Conservation (phyloP, 768 basidiomycete species). For the Tylopilus subfusipes region DNA sequence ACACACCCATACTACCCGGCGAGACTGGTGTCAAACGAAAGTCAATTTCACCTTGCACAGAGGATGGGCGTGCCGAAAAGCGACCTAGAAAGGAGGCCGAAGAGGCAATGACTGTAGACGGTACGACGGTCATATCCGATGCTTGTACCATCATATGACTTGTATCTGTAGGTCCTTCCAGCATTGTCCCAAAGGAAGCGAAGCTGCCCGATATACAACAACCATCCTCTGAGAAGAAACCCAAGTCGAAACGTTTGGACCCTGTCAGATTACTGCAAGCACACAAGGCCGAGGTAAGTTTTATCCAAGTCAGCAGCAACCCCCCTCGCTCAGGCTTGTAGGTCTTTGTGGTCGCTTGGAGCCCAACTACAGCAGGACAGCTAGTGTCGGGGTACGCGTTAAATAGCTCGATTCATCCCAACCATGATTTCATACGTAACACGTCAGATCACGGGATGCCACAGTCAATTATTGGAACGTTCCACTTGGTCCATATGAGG, state of each 20-base stretch:
- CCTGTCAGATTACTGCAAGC: conserved; percentile 45
- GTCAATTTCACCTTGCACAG: conserved; percentile 41
- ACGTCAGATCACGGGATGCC: conserved; percentile 68
- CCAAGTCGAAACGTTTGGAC: conserved; percentile 38
- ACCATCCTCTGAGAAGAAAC: conserved; percentile 30
- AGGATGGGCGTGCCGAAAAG: conserved; percentile 58
- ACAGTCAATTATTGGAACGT: conserved; percentile 72
- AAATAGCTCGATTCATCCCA: neutral
- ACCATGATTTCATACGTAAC: conserved; percentile 3
- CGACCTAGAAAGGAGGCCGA: conserved; percentile 52
- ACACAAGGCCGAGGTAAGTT: conserved; percentile 59
- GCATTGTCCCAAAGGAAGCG: conserved; percentile 15
- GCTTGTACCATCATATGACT: conserved; percentile 19
- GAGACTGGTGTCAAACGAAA: conserved; percentile 47
- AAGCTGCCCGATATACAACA: conserved; percentile 21
- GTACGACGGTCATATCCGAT: conserved; percentile 27
- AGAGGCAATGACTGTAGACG: conserved; percentile 44
- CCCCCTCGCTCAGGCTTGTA: conserved; percentile 27
- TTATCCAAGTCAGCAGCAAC: conserved; percentile 14
- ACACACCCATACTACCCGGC: neutral
- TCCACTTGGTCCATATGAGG: conserved; percentile 36
- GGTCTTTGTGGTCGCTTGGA: conserved; percentile 84
- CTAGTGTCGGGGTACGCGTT: conserved; percentile 68
- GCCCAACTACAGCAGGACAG: conserved; percentile 55
- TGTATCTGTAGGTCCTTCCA: conserved; percentile 13